These are phyloP conservation scores for Parmelia sp. DNA, from an alignment of 495 filamentous ascomycete genomes.

Conservation along the genomic window DNA sequence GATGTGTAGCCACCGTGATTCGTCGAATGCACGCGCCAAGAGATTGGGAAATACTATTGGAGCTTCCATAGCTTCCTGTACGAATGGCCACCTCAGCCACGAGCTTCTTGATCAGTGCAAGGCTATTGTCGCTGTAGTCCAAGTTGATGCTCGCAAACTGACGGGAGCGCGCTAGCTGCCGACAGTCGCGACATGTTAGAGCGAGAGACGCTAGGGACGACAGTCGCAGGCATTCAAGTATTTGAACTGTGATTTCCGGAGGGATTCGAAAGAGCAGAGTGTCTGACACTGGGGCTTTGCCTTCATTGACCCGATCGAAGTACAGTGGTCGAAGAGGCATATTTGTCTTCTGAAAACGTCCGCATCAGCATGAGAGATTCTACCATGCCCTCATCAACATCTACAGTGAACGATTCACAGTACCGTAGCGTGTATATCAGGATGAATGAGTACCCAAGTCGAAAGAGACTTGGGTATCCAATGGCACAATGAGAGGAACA, in stretches of 20 bases:
- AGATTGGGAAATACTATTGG: not conserved
- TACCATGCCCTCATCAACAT: no score
- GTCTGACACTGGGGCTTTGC: not conserved
- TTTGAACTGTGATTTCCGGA: not conserved
- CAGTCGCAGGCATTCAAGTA: not conserved
- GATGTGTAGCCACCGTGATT: slow-evolving; percentile 10
- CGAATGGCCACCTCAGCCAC: not conserved
- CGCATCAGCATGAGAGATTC: no score
- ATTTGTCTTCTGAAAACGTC: no score
- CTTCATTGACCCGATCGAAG: not conserved
- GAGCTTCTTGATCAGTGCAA: not conserved
- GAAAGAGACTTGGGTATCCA: no score
- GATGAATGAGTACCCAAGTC: no score
- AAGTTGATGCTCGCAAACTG: slow-evolving; percentile 16
- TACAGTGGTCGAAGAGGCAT: not conserved
- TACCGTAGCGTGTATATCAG: no score
- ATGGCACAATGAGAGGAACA: no score
- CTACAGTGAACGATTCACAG: no score
- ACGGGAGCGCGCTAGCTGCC: slow-evolving; percentile 13
- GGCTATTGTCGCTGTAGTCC: slow-evolving; percentile 9
- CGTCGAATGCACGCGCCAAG: slow-evolving; percentile 6
- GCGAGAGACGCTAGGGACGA: slow-evolving; percentile 15
- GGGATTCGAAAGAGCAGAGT: not conserved
- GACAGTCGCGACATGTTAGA: slow-evolving; percentile 14
- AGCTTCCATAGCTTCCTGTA: not conserved